Evolutionary conservation across 495 filamentous ascomycete species (phyloP), one percentile per base, ranked within the genome.

Genomic region (Pyrenula aspistea): DNA sequence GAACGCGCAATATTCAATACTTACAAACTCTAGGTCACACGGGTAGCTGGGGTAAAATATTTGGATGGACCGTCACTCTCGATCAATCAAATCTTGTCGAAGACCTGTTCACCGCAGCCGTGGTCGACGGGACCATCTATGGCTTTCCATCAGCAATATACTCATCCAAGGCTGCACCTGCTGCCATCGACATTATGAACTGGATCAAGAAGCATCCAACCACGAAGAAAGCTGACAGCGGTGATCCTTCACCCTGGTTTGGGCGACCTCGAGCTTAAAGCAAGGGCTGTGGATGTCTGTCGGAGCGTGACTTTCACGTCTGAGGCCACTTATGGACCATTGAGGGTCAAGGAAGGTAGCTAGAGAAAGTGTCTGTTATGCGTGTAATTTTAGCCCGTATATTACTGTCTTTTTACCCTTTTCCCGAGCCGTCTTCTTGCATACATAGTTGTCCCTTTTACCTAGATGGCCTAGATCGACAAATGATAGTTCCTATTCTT

Each of bases 41-140:
- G 24, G 54, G 24, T 15, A 56, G 49, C 20, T 54, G 22, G 22
- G 53, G 53, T 22, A 54, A 54, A n/a, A 25, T 25, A 2, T 54
- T 54, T 22, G 53, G 53, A 15, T 54, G 53, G 53, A 54, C 53
- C 25, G 8, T 25, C 15, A 54, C 54, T 21, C 20, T 22, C 31
- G 31, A 22, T 31, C 25, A 56, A 21, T 22, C 31, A 2, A 31
- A 56, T 2, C 49, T 48, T 22, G 54, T 56, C 24, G n/a, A 20
- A 48, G 3, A 36, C n/a, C 31, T 48, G 24, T 48, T 56, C 49
- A 48, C 22, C 24, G 49, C 19, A 22, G 54, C 54, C 4, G 54
- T 31, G n/a, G 54, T 56, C 22, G 54, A 56, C 8, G 25, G 54
- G 24, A 48, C 49, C 10, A 56, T 56, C 24, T 56, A 56, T 22